Conservation (phyloP, 306 rosid genomes). For the Sicyos edulis region DNA sequence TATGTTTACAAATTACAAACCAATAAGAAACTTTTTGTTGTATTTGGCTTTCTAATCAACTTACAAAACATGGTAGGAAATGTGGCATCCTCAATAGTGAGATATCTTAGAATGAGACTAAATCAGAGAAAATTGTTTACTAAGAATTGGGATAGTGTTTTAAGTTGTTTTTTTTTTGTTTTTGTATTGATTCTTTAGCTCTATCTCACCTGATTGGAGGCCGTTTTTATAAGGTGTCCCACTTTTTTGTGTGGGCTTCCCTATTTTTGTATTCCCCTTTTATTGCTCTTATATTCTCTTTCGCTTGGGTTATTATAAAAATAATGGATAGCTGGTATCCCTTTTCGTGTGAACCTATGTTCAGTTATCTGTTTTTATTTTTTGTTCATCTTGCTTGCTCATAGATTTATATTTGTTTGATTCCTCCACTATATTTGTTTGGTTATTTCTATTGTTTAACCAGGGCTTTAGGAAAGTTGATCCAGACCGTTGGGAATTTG, state of each 20-base stretch:
- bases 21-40: background rate
- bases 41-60: slow-evolving; percentile 1
- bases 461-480: slow-evolving; percentile 97
- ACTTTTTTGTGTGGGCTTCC: no score
- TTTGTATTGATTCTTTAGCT: no score
- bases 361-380: no score
- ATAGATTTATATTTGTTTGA: slow-evolving; percentile 9
- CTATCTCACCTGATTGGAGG: no score
- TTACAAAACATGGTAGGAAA: background rate
- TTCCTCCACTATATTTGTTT: background rate
- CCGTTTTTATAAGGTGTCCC: no score
- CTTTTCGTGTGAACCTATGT: background rate
- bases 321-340: background rate
- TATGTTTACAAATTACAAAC: background rate
- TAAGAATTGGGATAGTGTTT: background rate
- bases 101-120: background rate
- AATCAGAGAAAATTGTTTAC: background rate
- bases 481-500: slow-evolving; percentile 99
- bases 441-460: slow-evolving; percentile 19
- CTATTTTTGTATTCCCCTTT: no score
- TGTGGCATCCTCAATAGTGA: background rate
- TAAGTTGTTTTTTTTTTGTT: no score
- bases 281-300: no score
- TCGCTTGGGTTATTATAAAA: no score
- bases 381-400: no score